Conservation (phyloP, 768 basidiomycete species). For the Strobilomyces echinocephalus region DNA sequence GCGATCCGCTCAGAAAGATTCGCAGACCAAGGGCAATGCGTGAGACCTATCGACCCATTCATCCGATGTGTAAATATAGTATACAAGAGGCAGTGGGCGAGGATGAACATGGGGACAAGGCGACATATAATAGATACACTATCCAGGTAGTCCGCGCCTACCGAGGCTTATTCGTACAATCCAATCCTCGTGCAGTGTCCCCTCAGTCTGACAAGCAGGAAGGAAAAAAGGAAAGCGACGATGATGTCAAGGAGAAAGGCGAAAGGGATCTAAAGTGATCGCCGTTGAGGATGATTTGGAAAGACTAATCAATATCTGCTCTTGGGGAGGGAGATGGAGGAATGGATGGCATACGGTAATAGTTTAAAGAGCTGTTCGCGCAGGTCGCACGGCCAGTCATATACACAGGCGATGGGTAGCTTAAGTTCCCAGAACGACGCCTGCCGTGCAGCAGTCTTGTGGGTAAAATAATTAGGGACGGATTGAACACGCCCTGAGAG, state of each 20-base stretch:
- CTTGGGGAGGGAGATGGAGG: neutral
- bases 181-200: neutral
- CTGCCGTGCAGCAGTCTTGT: slow-evolving; percentile 1
- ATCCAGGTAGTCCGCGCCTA: neutral
- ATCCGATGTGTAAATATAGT: neutral
- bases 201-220: neutral
- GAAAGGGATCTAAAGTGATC: neutral
- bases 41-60: neutral
- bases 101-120: neutral
- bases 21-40: too few species aligned
- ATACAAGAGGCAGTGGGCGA: neutral
- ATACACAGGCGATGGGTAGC: neutral
- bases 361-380: neutral
- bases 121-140: neutral
- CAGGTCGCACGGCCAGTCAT: neutral
- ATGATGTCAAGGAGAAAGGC: neutral
- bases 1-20: too few species aligned
- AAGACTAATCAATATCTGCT: neutral
- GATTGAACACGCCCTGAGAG: neutral
- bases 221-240: neutral
- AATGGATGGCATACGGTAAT: neutral
- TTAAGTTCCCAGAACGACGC: neutral
- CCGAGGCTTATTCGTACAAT: neutral
- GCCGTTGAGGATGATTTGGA: neutral
- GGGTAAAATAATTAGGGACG: neutral